Evolutionary conservation across 805 yeast species (phyloP), one percentile per base, ranked within the genome.

Genomic region (Sungouiella blattae): DNA sequence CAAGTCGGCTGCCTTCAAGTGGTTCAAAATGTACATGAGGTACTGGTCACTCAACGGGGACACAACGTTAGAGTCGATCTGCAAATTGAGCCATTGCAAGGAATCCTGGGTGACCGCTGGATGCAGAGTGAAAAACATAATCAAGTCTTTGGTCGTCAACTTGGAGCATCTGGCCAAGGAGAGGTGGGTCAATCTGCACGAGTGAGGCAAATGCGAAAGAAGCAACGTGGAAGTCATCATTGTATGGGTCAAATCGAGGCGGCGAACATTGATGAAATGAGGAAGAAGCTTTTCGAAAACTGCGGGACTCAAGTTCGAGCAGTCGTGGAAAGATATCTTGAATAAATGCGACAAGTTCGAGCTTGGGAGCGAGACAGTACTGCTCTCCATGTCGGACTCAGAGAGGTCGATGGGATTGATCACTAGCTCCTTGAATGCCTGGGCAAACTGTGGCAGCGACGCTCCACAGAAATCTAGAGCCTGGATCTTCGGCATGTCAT

Each of bases 401-500:
- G 32, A 26, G 26, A 18, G 20, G 6, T 26, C 14, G 11, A 35
- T 33, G 9, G 35, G 30, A 2, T 30, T 37, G 28, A 69, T 55
- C n/a, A 34, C 48, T 15, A 76, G 56, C 13, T 62, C 50, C 12
- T 69, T 63, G 49, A 87, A 81, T 16, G 84, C 80, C 11, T 65
- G 49, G 9, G 78, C 77, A 53, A 87, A 86, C 20, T 53, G 62
- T 24, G 65, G 67, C 29, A 85, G 83, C 5, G 87, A 77, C 25
- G 94, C 85, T 6, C 96, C 97, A 58, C 96, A 88, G 44, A 88
- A 87, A 59, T 88, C 97, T 9, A 88, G 60, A 1, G 86, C 77
- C 57, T 81, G 75, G 32, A 89, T 64, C 36, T 70, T 62, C 4
- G 73, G 73, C 50, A 78, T 59, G 14, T 63, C 46, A 44, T 78